phyloP scores from a whole-genome alignment of 768 basidiomycete species.

The Suillus cothurnatus region DNA sequence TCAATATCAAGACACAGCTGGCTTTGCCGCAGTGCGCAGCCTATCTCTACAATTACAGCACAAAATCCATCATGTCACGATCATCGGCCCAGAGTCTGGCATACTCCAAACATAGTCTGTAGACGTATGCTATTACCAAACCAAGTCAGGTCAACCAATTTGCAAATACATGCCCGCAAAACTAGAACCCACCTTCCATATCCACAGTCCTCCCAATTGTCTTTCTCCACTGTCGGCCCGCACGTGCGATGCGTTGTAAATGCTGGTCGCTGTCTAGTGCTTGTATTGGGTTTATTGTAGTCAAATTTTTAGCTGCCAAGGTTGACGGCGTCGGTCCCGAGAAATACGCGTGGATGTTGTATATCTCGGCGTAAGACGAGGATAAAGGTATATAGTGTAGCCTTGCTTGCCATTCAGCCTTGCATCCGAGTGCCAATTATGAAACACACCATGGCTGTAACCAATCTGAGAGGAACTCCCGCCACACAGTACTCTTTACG shows the following conservation, averaged over 20 bases:
- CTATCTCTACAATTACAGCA: slow-evolving; percentile 11
- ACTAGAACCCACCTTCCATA: slow-evolving; percentile 77
- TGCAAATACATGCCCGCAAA: slow-evolving; percentile 7
- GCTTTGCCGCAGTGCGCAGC: background rate
- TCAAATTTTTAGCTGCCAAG: slow-evolving; percentile 54
- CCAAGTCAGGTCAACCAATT: background rate
- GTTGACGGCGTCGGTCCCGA: slow-evolving; percentile 75
- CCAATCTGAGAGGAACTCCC: slow-evolving; percentile 91
- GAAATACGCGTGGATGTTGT: slow-evolving; percentile 93
- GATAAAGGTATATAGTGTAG: slow-evolving; percentile 95
- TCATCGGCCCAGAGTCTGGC: slow-evolving; percentile 85
- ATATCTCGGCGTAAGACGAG: slow-evolving; percentile 84
- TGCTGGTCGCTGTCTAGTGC: slow-evolving; percentile 67
- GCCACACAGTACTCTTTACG: slow-evolving; percentile 88
- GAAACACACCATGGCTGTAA: slow-evolving; percentile 79
- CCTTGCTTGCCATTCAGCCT: slow-evolving; percentile 46
- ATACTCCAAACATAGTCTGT: slow-evolving; percentile 87
- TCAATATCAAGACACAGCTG: background rate
- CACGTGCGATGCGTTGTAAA: slow-evolving; percentile 80
- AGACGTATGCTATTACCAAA: slow-evolving; percentile 68
- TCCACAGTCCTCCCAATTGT: slow-evolving; percentile 81
- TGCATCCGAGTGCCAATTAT: background rate
- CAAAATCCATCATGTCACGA: slow-evolving; percentile 65
- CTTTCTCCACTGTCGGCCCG: slow-evolving; percentile 93
- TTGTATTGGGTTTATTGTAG: slow-evolving; percentile 33